Percentiles rank a stretch among this genome's conserved stretches.
phyloP scores from a whole-genome alignment of 257 asterid genomes.

The Solanum neorickii region DNA sequence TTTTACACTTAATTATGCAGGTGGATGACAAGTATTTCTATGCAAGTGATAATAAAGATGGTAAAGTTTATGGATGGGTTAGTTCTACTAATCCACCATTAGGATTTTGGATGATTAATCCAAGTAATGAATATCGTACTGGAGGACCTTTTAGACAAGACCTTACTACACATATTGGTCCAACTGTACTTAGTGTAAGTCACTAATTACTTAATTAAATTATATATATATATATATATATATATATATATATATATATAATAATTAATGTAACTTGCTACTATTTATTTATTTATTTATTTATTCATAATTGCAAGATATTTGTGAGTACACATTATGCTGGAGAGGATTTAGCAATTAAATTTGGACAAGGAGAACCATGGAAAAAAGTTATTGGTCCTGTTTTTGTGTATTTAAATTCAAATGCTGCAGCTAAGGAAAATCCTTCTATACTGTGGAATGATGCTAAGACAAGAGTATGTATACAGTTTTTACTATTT shows the following conservation, averaged over 20 bases:
- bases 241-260: too few relatives aligned
- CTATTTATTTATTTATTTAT: neutral
- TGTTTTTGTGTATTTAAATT: slow-evolving; percentile 37
- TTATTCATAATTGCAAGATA: slow-evolving; percentile 25
- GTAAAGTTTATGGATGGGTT: slow-evolving; percentile 47
- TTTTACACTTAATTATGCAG: slow-evolving; percentile 6
- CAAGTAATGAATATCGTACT: slow-evolving; percentile 43
- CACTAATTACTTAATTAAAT: neutral
- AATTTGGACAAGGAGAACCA: slow-evolving; percentile 28
- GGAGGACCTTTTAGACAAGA: slow-evolving; percentile 66
- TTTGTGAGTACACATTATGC: slow-evolving; percentile 58
- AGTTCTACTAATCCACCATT: slow-evolving; percentile 7
- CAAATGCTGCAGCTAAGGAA: slow-evolving; percentile 10
- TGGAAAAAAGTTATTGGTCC: slow-evolving; percentile 80
- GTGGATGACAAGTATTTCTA: slow-evolving; percentile 62
- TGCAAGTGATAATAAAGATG: slow-evolving; percentile 42
- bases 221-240: too few relatives aligned
- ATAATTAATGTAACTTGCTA: neutral
- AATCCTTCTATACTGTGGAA: slow-evolving; percentile 48
- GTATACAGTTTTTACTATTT: neutral
- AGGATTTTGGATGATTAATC: slow-evolving; percentile 71
- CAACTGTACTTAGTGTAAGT: slow-evolving; percentile 47
- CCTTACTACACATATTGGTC: slow-evolving; percentile 65
- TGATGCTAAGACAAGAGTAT: slow-evolving; percentile 45
- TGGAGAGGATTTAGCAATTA: slow-evolving; percentile 38